Percentiles rank a stretch among this genome's conserved stretches.
phyloP scores from a whole-genome alignment of 257 asterid species.

The Petunia axillaris region DNA sequence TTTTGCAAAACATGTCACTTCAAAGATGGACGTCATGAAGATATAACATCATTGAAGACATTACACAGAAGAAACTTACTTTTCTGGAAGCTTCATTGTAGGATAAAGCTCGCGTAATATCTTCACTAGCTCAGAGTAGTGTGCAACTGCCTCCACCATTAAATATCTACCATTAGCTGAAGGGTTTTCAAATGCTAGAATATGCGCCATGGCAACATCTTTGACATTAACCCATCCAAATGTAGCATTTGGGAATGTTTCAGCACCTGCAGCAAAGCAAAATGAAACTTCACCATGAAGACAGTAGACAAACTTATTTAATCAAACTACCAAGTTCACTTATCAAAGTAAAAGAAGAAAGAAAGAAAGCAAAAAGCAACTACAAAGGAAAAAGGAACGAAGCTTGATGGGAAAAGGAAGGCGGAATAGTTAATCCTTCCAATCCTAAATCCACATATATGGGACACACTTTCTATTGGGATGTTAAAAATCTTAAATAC shows the following conservation, averaged over 20 bases:
- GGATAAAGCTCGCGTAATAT: slow-evolving; percentile 60
- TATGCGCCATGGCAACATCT: slow-evolving; percentile 76
- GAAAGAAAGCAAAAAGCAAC: background rate
- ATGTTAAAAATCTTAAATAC: too few relatives aligned
- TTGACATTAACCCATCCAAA: slow-evolving; percentile 67
- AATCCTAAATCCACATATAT: background rate
- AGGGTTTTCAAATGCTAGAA: slow-evolving; percentile 67
- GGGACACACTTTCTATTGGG: background rate
- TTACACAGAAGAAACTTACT: slow-evolving; percentile 43
- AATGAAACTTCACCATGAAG: background rate
- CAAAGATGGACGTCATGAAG: background rate
- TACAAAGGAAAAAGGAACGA: background rate
- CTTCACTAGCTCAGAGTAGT: slow-evolving; percentile 56
- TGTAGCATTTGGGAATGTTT: slow-evolving; percentile 52
- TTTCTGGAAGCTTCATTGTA: slow-evolving; percentile 54
- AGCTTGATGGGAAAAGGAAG: background rate
- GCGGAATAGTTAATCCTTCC: background rate
- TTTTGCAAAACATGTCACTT: background rate
- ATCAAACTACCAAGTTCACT: background rate
- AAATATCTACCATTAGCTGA: slow-evolving; percentile 72
- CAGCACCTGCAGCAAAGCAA: slow-evolving; percentile 53
- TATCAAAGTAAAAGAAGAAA: background rate
- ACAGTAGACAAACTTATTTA: background rate
- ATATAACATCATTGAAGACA: background rate
- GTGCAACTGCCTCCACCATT: slow-evolving; percentile 57